A percentile compares a stretch with the other conserved stretches of the same genome.
phyloP scores from a whole-genome alignment of 768 basidiomycete species.

The Zangia roseola region DNA sequence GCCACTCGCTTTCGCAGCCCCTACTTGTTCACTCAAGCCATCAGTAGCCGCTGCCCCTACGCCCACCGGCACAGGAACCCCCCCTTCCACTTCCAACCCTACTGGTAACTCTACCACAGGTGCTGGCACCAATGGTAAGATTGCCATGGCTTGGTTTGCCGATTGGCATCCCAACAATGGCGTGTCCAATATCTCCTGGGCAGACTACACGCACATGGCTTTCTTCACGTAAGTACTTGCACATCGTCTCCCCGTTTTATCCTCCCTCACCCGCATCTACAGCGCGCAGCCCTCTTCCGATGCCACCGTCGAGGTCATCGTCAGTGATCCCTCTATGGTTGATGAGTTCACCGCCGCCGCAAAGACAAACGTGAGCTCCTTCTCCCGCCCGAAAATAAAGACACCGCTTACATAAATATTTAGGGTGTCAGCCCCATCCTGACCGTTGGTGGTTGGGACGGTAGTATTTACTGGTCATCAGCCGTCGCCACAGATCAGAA shows the following conservation, averaged over 20 bases:
- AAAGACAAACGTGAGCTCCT: constrained; percentile 21
- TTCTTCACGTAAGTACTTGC: constrained; percentile 51
- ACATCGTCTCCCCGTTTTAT: neutral
- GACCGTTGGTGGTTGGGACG: constrained; percentile 69
- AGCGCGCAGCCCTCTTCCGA: constrained; percentile 25
- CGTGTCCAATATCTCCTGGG: constrained; percentile 59
- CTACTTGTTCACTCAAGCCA: constrained; percentile 22
- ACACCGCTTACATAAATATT: neutral
- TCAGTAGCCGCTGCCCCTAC: constrained; percentile 2
- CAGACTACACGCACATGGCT: constrained; percentile 62
- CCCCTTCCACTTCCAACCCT: constrained; percentile 3
- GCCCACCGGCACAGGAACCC: neutral
- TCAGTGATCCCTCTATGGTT: constrained; percentile 4
- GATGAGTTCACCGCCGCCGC: constrained; percentile 26
- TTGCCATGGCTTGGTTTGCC: constrained; percentile 68
- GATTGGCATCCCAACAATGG: constrained; percentile 58
- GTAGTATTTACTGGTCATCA: constrained; percentile 59
- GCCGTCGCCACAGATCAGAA: constrained; percentile 53
- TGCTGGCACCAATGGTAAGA: constrained; percentile 27
- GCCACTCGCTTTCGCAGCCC: constrained; percentile 30
- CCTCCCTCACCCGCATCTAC: neutral
- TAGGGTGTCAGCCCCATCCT: constrained; percentile 57
- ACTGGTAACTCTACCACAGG: constrained; percentile 16
- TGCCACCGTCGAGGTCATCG: constrained; percentile 11
- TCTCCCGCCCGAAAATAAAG: too few relatives aligned